These are phyloP conservation scores for Lentithecium fluviatile DNA, from an alignment of 495 filamentous ascomycete genomes.

Conservation along the genomic window DNA sequence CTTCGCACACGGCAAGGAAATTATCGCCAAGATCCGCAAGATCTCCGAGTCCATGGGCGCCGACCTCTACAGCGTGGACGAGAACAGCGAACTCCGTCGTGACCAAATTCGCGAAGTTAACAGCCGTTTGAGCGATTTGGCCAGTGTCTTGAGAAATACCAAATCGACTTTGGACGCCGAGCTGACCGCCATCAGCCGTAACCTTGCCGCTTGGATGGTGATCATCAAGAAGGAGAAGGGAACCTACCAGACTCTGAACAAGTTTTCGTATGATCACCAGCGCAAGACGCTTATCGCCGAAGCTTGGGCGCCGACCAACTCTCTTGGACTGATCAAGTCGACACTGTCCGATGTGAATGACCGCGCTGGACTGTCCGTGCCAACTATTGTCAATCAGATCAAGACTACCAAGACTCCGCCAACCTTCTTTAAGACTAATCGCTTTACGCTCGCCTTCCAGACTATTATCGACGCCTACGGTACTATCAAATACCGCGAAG, in stretches of 20 bases:
- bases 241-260: slow-evolving; percentile 94
- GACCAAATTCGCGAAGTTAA: slow-evolving; percentile 98
- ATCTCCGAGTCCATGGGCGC: slow-evolving; percentile 96
- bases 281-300: slow-evolving; percentile 96
- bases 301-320: slow-evolving; percentile 93
- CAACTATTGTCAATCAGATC: slow-evolving; percentile 97
- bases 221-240: slow-evolving; percentile 97
- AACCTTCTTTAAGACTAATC: slow-evolving; percentile 94
- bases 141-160: slow-evolving; percentile 90
- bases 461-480: slow-evolving; percentile 99
- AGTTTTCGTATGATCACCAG: slow-evolving; percentile 93
- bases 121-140: slow-evolving; percentile 81
- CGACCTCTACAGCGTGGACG: slow-evolving; percentile 92
- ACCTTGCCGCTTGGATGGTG: slow-evolving; percentile 91
- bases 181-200: slow-evolving; percentile 85
- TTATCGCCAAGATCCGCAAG: slow-evolving; percentile 97
- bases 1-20: slow-evolving; percentile 97
- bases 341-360: slow-evolving; percentile 96
- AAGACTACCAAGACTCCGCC: slow-evolving; percentile 93
- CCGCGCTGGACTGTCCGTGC: slow-evolving; percentile 87
- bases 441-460: slow-evolving; percentile 96
- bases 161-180: slow-evolving; percentile 92
- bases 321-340: slow-evolving; percentile 86
- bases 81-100: slow-evolving; percentile 87
- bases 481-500: slow-evolving; percentile 92